A percentile compares a stretch with the other conserved stretches of the same genome.
These are phyloP conservation scores for Guyanaporus albipodus DNA, from an alignment of 768 basidiomycete genomes.

Conservation along the genomic window DNA sequence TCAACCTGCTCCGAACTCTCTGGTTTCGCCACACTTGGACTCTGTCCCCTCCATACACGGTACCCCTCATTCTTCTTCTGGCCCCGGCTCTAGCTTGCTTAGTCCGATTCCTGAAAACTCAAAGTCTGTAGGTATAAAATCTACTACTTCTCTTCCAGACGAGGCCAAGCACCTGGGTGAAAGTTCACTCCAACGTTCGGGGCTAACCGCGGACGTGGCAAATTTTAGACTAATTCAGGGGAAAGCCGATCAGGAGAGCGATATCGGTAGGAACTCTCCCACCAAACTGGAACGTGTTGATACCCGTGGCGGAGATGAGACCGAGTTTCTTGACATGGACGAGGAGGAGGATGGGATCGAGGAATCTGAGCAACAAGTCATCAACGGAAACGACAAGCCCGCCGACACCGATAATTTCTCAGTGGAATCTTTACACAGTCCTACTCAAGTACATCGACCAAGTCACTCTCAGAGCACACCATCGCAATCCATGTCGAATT, in stretches of 20 bases:
- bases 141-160: conserved; percentile 67
- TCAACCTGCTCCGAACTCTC: conserved; percentile 22
- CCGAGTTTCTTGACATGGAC: conserved; percentile 64
- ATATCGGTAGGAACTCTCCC: conserved; percentile 3
- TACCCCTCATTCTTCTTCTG: conserved; percentile 20
- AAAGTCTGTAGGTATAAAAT: conserved; percentile 53
- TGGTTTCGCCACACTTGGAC: conserved; percentile 11
- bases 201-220: neutral
- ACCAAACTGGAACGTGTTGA: conserved; percentile 10
- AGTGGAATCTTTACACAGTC: conserved; percentile 37
- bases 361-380: conserved; percentile 12
- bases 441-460: conserved; percentile 6
- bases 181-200: conserved; percentile 55
- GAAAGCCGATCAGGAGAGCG: neutral
- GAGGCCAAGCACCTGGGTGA: conserved; percentile 71
- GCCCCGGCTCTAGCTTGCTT: conserved; percentile 11
- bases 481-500: conserved; percentile 8
- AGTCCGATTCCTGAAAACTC: conserved; percentile 31
- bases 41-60: conserved; percentile 15
- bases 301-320: conserved; percentile 28
- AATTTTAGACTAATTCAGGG: neutral
- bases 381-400: conserved; percentile 28
- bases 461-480: conserved; percentile 7
- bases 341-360: conserved; percentile 33
- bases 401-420: conserved; percentile 51